Percentiles rank a stretch among this genome's conserved stretches.
These are phyloP conservation scores for Aspergillus chevalieri DNA, from an alignment of 2,329 filamentous ascomycete species.

Conservation along the genomic window DNA sequence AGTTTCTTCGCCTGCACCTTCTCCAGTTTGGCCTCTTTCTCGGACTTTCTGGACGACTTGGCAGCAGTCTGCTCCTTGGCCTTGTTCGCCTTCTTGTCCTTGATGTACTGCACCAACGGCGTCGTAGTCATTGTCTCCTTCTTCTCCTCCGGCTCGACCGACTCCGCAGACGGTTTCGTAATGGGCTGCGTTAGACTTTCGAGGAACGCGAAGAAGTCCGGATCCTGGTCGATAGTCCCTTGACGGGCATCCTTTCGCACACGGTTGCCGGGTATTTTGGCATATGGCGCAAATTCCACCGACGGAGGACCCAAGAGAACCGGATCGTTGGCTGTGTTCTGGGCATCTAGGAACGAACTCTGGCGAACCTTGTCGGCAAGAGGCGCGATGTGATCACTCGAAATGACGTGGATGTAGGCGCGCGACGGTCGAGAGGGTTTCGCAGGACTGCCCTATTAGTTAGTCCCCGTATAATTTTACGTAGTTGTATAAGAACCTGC, in stretches of 20 bases:
- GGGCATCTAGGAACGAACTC: slow-evolving; percentile 72
- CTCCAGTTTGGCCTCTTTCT: slow-evolving; percentile 36
- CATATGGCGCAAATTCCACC: slow-evolving; percentile 77
- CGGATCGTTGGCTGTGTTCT: slow-evolving; percentile 64
- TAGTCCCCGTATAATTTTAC: background rate
- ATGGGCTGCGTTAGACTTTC: slow-evolving; percentile 74
- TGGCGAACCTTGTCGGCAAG: slow-evolving; percentile 66
- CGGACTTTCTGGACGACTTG: slow-evolving; percentile 36
- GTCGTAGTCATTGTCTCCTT: slow-evolving; percentile 68
- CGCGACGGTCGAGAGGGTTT: slow-evolving; percentile 77
- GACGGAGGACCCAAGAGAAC: slow-evolving; percentile 71
- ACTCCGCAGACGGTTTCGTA: slow-evolving; percentile 47
- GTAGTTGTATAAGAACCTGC: background rate
- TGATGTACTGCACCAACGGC: slow-evolving; percentile 80
- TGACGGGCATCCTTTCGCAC: slow-evolving; percentile 75
- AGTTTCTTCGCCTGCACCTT: slow-evolving; percentile 39
- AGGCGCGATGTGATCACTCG: slow-evolving; percentile 58
- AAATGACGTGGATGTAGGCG: slow-evolving; percentile 76
- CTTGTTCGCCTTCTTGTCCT: slow-evolving; percentile 82
- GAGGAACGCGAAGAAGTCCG: slow-evolving; percentile 90
- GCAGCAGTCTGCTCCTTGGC: slow-evolving; percentile 54
- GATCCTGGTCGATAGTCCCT: slow-evolving; percentile 92
- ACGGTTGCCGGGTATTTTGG: slow-evolving; percentile 70
- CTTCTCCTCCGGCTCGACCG: slow-evolving; percentile 47
- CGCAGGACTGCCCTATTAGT: slow-evolving; percentile 53